These are phyloP conservation scores for Aspergillus carlsbadensis DNA, from an alignment of 495 filamentous ascomycete species.

Conservation along the genomic window DNA sequence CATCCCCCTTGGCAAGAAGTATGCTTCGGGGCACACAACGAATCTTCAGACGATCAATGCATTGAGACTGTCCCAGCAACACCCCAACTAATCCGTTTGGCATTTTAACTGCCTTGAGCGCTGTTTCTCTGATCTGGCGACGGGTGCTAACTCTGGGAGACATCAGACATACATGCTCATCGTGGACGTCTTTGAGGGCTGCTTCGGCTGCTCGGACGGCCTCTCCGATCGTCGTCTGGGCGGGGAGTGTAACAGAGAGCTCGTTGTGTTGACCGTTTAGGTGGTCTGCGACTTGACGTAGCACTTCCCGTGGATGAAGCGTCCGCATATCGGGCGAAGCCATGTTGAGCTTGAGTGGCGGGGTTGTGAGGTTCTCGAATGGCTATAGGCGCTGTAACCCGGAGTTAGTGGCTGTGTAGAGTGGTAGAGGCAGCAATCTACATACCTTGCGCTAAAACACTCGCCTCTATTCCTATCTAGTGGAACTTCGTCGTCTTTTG, in stretches of 20 bases:
- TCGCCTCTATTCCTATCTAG: too few species aligned
- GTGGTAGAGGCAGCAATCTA: too few species aligned
- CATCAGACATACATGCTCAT: slow-evolving; percentile 13
- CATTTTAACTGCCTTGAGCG: slow-evolving; percentile 11
- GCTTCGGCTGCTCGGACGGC: slow-evolving; percentile 12
- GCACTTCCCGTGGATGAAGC: slow-evolving; percentile 16
- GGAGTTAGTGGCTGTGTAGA: too few species aligned
- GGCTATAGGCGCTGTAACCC: too few species aligned
- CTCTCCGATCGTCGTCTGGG: slow-evolving; percentile 10
- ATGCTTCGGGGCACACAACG: slow-evolving; percentile 17
- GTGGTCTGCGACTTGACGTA: slow-evolving; percentile 12
- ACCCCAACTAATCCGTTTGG: slow-evolving; percentile 18
- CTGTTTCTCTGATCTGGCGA: slow-evolving; percentile 7
- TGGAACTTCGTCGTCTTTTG: too few species aligned
- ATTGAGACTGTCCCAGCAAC: slow-evolving; percentile 19
- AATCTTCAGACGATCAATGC: slow-evolving; percentile 14
- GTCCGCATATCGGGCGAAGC: too few species aligned
- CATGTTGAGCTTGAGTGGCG: too few species aligned
- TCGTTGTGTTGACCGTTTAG: slow-evolving; percentile 13
- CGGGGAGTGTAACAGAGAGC: slow-evolving; percentile 18
- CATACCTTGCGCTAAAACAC: too few species aligned
- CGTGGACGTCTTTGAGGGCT: slow-evolving; percentile 8
- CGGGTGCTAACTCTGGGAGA: slow-evolving; percentile 6
- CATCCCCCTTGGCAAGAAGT: slow-evolving; percentile 16
- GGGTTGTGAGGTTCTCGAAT: too few species aligned